phyloP scores from a whole-genome alignment of 2,329 filamentous ascomycete species.

The Sporothrix euskadiensis region DNA sequence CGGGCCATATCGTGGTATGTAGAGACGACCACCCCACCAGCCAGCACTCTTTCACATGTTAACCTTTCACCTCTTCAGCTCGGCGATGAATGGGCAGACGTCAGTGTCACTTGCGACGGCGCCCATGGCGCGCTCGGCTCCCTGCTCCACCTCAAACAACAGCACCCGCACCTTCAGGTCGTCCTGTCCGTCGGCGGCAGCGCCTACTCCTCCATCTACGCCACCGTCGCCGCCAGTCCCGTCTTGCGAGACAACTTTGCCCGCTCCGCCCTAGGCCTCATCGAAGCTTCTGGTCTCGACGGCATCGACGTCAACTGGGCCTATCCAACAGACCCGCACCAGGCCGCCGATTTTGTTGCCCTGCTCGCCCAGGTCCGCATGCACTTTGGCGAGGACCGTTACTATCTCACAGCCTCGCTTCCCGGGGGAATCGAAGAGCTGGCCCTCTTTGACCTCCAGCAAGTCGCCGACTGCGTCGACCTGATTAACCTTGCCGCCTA shows the following conservation, averaged over 20 bases:
- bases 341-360: conserved; percentile 69
- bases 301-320: conserved; percentile 84
- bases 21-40: too few relatives aligned
- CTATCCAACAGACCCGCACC: conserved; percentile 64
- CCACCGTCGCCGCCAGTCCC: conserved; percentile 63
- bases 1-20: conserved; percentile 71
- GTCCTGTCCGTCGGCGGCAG: conserved; percentile 75
- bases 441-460: conserved; percentile 66
- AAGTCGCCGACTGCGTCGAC: conserved; percentile 67
- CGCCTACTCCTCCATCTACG: conserved; percentile 64
- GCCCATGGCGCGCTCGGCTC: conserved; percentile 70
- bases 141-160: conserved; percentile 69
- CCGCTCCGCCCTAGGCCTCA: conserved; percentile 63
- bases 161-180: conserved; percentile 70
- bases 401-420: conserved; percentile 70
- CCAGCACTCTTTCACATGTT: not conserved
- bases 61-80: conserved; percentile 52
- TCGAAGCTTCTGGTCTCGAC: conserved; percentile 70
- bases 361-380: conserved; percentile 67
- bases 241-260: conserved; percentile 68
- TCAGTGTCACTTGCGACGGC: conserved; percentile 70
- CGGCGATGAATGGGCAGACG: conserved; percentile 77
- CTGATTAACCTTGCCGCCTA: conserved; percentile 79
- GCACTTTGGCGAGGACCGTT: conserved; percentile 67
- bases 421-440: conserved; percentile 67